Percentiles rank a stretch among this genome's conserved stretches.
These are phyloP conservation scores for Mycena venus DNA, from an alignment of 768 basidiomycete genomes.

Conservation along the genomic window DNA sequence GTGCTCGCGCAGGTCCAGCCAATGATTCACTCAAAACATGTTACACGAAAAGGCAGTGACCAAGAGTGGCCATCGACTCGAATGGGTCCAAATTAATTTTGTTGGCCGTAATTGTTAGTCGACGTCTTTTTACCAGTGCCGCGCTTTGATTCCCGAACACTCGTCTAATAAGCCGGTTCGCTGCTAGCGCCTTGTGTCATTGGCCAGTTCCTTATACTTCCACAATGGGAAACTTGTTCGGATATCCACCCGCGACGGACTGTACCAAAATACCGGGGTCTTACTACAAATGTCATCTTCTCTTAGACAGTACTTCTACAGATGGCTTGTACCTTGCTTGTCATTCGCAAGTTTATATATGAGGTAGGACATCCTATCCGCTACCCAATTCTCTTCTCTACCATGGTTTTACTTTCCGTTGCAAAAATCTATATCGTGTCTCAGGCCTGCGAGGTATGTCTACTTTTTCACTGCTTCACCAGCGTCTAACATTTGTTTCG, in stretches of 20 bases:
- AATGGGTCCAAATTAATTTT: neutral
- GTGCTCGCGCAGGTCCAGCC: too few relatives aligned
- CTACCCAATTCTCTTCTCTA: neutral
- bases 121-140: neutral
- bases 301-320: neutral
- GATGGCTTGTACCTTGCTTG: neutral
- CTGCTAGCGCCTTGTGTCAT: neutral
- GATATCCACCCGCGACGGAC: neutral
- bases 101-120: neutral
- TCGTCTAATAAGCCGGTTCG: neutral
- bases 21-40: too few relatives aligned
- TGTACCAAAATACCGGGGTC: neutral
- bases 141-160: neutral
- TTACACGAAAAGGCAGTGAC: too few relatives aligned
- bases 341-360: neutral
- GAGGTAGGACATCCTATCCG: neutral
- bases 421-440: neutral
- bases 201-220: neutral
- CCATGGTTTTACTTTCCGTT: conserved; percentile 3
- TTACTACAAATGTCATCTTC: neutral
- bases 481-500: neutral
- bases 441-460: conserved; percentile 3
- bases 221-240: neutral
- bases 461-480: neutral
- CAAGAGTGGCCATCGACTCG: too few relatives aligned